Evolutionary conservation across 2,329 filamentous ascomycete species (phyloP).

Genomic region (Penicillium frequentans): DNA sequence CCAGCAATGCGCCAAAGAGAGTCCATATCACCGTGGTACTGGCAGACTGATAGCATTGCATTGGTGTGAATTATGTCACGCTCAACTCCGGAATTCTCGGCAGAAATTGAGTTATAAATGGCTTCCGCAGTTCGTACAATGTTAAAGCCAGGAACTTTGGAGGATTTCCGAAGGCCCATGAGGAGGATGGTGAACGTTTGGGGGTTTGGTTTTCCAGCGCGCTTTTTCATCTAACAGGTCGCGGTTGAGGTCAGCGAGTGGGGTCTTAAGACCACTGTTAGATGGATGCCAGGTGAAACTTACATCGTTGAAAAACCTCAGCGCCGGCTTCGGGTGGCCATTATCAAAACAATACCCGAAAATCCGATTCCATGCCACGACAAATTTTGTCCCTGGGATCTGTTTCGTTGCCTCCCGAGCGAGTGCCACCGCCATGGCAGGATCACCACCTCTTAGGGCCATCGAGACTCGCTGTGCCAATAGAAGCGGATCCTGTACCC

Average conservation of each 20-base stretch:
- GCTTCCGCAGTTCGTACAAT: slow-evolving; percentile 60
- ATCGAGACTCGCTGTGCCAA: slow-evolving; percentile 9
- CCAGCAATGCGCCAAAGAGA: slow-evolving; percentile 74
- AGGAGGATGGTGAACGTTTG: slow-evolving; percentile 85
- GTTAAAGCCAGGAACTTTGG: slow-evolving; percentile 38
- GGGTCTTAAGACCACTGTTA: background rate
- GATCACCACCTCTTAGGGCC: slow-evolving; percentile 58
- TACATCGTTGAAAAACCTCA: slow-evolving; percentile 89
- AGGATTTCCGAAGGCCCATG: slow-evolving; percentile 66
- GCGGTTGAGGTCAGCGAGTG: slow-evolving; percentile 5
- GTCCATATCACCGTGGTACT: slow-evolving; percentile 72
- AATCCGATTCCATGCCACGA: slow-evolving; percentile 85
- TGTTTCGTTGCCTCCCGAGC: slow-evolving; percentile 58
- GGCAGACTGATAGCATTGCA: slow-evolving; percentile 80
- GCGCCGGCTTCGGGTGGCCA: slow-evolving; percentile 61
- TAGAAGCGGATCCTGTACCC: slow-evolving; percentile 1
- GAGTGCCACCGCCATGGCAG: slow-evolving; percentile 67
- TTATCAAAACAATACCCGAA: slow-evolving; percentile 69
- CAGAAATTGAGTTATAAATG: slow-evolving; percentile 74
- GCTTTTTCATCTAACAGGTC: slow-evolving; percentile 81
- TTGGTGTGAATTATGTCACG: slow-evolving; percentile 84
- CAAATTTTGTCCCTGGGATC: slow-evolving; percentile 63
- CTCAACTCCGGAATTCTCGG: slow-evolving; percentile 61
- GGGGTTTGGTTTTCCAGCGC: slow-evolving; percentile 74
- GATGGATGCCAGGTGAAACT: slow-evolving; percentile 17